phyloP scores from a whole-genome alignment of 257 asterid genomes.

The Rauvolfia tetraphylla region DNA sequence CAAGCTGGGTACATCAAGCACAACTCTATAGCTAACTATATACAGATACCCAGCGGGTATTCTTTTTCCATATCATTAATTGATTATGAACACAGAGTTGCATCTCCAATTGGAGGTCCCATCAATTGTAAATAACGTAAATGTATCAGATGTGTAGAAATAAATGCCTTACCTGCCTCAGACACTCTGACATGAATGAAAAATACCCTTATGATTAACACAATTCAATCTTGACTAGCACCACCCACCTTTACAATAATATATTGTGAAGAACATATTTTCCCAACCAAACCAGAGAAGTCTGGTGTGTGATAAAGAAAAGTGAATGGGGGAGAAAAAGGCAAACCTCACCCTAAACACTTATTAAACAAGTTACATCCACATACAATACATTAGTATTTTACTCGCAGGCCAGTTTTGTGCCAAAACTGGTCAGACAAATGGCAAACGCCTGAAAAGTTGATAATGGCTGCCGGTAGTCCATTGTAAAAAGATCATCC shows the following conservation, averaged over 20 bases:
- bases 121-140: neutral
- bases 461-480: slow-evolving; percentile 80
- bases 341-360: neutral
- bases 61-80: no score
- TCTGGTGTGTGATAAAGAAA: neutral
- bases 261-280: neutral
- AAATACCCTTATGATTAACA: neutral
- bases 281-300: neutral
- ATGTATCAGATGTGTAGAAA: neutral
- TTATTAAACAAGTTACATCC: neutral
- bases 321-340: neutral
- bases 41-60: no score
- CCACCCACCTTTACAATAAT: neutral
- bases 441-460: slow-evolving; percentile 95
- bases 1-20: neutral
- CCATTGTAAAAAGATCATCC: slow-evolving; percentile 81
- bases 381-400: neutral
- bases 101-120: neutral
- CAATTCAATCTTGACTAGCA: neutral
- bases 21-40: no score
- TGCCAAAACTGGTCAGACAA: slow-evolving; percentile 88
- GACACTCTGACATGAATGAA: neutral
- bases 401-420: slow-evolving; percentile 81
- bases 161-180: neutral
- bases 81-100: no score